phyloP scores from a whole-genome alignment of 1,284 basidiomycete species.

The Erythrobasidium hasegawianum region DNA sequence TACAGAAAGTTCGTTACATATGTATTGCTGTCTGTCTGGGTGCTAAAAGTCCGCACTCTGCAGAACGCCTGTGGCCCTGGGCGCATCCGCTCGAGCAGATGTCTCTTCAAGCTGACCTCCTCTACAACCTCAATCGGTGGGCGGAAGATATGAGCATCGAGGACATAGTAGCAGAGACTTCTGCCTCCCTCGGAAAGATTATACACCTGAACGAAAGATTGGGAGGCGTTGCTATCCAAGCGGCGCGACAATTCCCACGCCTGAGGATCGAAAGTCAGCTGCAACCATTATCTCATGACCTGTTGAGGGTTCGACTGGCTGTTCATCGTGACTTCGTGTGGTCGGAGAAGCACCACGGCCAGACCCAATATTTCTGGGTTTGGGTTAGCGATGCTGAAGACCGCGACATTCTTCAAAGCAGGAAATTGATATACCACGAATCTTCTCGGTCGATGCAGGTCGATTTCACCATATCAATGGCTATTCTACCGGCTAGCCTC shows the following conservation, averaged over 20 bases:
- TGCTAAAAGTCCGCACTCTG: neutral
- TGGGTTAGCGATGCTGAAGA: conserved; percentile 90
- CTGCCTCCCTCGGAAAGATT: conserved; percentile 72
- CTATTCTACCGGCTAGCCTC: conserved; percentile 59
- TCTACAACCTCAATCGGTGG: conserved; percentile 75
- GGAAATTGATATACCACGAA: conserved; percentile 67
- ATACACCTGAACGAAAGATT: conserved; percentile 84
- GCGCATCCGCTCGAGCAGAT: conserved; percentile 85
- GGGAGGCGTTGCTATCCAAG: conserved; percentile 71
- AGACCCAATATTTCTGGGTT: conserved; percentile 83
- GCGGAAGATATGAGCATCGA: conserved; percentile 76
- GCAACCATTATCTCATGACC: conserved; percentile 73
- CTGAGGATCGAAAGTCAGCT: conserved; percentile 66
- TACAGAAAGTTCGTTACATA: conserved; percentile 47
- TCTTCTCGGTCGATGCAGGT: conserved; percentile 60
- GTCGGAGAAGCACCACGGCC: conserved; percentile 72
- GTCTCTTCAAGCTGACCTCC: conserved; percentile 67
- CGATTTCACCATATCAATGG: conserved; percentile 71
- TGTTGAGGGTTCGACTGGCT: conserved; percentile 73
- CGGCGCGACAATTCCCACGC: conserved; percentile 81
- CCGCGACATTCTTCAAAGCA: conserved; percentile 74
- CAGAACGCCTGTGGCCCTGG: conserved; percentile 84
- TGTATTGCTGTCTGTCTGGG: too few species aligned
- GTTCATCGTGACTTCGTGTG: conserved; percentile 63
- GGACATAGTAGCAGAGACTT: conserved; percentile 70